phyloP scores from a whole-genome alignment of 1,139 yeast genomes.

The Candida albicans region DNA sequence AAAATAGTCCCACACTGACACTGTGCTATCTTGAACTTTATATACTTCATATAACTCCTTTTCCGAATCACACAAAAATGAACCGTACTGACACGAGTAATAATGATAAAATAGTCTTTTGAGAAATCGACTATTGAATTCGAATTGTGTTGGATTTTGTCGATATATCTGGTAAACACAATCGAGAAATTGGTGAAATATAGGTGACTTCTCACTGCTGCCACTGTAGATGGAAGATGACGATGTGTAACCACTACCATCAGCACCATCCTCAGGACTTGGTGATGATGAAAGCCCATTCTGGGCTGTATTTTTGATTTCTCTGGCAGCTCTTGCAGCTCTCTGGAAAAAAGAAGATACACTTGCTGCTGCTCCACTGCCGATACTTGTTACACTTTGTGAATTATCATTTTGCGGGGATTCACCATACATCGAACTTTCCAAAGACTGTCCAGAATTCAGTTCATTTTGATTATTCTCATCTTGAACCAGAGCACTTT shows the following conservation, averaged over 20 bases:
- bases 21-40: slow-evolving; percentile 48
- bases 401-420: slow-evolving; percentile 13
- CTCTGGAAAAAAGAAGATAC: slow-evolving; percentile 33
- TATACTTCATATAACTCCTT: slow-evolving; percentile 45
- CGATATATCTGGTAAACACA: slow-evolving; percentile 76
- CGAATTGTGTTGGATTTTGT: slow-evolving; percentile 74
- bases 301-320: slow-evolving; percentile 42
- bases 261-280: slow-evolving; percentile 11
- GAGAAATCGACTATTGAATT: slow-evolving; percentile 84
- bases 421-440: slow-evolving; percentile 13
- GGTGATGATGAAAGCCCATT: slow-evolving; percentile 14
- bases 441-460: slow-evolving; percentile 13
- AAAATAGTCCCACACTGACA: slow-evolving; percentile 94
- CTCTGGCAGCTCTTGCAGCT: slow-evolving; percentile 49
- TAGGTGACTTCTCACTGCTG: slow-evolving; percentile 67
- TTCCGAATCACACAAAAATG: slow-evolving; percentile 78
- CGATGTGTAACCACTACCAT: slow-evolving; percentile 8
- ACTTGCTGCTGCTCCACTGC: slow-evolving; percentile 16
- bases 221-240: slow-evolving; percentile 32
- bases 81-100: slow-evolving; percentile 93
- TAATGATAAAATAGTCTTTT: slow-evolving; percentile 82
- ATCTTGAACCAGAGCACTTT: slow-evolving; percentile 8
- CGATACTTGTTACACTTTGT: slow-evolving; percentile 6
- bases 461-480: slow-evolving; percentile 13
- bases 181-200: slow-evolving; percentile 91